Conservation (phyloP, 2,329 filamentous ascomycete species). For the Exophiala sp. region DNA sequence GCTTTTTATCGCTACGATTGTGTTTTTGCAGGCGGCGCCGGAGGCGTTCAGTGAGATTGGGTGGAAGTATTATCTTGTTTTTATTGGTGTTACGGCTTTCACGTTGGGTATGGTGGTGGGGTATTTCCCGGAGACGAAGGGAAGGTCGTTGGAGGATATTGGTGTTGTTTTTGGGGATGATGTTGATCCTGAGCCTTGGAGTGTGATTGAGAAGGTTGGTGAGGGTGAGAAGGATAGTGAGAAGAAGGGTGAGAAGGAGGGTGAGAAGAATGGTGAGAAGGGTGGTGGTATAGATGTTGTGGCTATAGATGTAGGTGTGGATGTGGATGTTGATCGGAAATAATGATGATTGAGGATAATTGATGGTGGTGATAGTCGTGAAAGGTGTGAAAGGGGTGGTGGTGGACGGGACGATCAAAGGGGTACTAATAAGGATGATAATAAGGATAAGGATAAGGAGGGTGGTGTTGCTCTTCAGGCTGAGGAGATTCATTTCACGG, state of each 20-base stretch:
- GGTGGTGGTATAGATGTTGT: not conserved
- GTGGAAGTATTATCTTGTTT: conserved; percentile 33
- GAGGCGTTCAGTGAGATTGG: conserved; percentile 32
- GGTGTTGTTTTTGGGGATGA: not conserved
- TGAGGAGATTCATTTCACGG: no score
- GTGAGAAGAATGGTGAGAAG: not conserved
- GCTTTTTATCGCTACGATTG: conserved; percentile 14
- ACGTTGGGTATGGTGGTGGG: conserved; percentile 64
- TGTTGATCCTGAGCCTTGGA: not conserved
- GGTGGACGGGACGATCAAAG: not conserved
- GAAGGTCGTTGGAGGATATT: not conserved
- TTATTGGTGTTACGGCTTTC: conserved; percentile 36
- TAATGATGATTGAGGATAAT: no score
- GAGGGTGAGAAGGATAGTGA: not conserved
- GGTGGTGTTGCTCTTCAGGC: not conserved
- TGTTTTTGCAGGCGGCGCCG: conserved; percentile 15
- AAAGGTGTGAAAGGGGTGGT: no score
- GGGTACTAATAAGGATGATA: not conserved
- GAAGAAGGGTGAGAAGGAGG: not conserved
- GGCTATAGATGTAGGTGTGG: no score
- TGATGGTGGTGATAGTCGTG: no score
- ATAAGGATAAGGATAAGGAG: not conserved
- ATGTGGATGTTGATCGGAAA: no score
- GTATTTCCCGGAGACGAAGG: conserved; percentile 59
- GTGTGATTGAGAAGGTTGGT: not conserved